Base-by-base conservation (phyloP, 352 stramenopile genomes). In the Phytophthora pisi region DNA sequence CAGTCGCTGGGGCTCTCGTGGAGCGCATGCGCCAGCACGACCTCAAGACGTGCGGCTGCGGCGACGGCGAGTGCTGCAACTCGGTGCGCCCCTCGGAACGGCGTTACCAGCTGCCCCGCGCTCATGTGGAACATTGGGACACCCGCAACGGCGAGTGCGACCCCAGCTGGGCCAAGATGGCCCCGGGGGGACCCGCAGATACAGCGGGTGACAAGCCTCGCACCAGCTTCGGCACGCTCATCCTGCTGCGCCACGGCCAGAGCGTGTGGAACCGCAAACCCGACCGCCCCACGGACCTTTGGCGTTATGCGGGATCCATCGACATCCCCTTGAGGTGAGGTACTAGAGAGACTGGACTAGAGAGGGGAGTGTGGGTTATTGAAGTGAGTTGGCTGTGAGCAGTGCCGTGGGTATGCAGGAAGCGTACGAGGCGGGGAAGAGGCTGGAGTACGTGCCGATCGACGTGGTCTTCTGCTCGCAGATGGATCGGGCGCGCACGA, bases 221-320 rank as follows among this genome's bases (percentile, higher is more conserved):
- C 53, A 79, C 71, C 30, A 91, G 82, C 70, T 88, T 89, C 42
- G 86, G 86, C 16, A 91, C 81, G 66, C 82, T 95, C 47, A 92
- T 95, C 51, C 59, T 95, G 51, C 67, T 95, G 53, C 87, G 87
- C n/a, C 87, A 95, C 67, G 87, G 87, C 8, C 87, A 95, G 67
- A 93, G 84, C 64, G 84, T 95, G 54, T 95, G 87, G 87, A 95
- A 95, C 70, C 83, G 83, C 67, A 93, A 95, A 57, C 87, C 87
- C 11, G 74, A 91, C 45, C 73, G 64, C 13, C 87, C 87, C 5
- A 75, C 77, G n/a, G 81, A 91, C 51, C 70, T 91, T 26, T 95
- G 87, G 87, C 83, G 87, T 11, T 95, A 95, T 70, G 87, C 87
- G 31, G 87, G 87, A 43, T 92, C 84, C 13, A 90, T 93, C 65